Evolutionary conservation across 805 yeast genomes (phyloP).

Genomic region (Candida insectorum): DNA sequence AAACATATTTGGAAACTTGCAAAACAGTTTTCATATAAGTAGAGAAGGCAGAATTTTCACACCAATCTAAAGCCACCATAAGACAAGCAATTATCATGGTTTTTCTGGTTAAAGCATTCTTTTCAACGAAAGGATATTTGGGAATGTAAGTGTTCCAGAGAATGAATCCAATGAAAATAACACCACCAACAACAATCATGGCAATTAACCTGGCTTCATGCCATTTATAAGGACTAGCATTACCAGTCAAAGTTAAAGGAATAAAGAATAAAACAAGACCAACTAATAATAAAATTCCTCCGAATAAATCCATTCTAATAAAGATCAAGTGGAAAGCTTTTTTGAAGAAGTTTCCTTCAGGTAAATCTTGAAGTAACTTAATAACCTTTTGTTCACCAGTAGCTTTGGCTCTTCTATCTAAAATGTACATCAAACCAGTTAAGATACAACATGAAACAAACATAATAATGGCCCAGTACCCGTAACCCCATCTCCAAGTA

Average conservation of each 20-base stretch:
- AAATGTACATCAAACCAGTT: constrained; percentile 23
- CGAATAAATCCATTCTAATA: constrained; percentile 34
- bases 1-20: constrained; percentile 24
- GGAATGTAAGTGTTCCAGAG: constrained; percentile 34
- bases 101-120: constrained; percentile 30
- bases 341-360: constrained; percentile 12
- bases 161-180: constrained; percentile 27
- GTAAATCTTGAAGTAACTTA: constrained; percentile 4
- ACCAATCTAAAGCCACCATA: constrained; percentile 15
- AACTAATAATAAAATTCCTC: constrained; percentile 30
- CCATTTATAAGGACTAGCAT: constrained; percentile 28
- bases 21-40: constrained; percentile 23
- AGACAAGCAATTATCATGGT: constrained; percentile 29
- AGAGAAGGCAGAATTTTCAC: constrained; percentile 5
- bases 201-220: constrained; percentile 37
- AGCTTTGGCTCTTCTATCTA: constrained; percentile 24
- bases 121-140: constrained; percentile 34
- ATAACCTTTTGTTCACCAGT: constrained; percentile 3
- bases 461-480: constrained; percentile 43
- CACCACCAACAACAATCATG: constrained; percentile 38
- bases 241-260: constrained; percentile 32
- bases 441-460: constrained; percentile 37
- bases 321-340: constrained; percentile 5
- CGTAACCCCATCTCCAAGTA: constrained; percentile 53
- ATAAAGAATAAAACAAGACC: constrained; percentile 33